phyloP scores from a whole-genome alignment of 75 land plant species.

The Picea glauca region DNA sequence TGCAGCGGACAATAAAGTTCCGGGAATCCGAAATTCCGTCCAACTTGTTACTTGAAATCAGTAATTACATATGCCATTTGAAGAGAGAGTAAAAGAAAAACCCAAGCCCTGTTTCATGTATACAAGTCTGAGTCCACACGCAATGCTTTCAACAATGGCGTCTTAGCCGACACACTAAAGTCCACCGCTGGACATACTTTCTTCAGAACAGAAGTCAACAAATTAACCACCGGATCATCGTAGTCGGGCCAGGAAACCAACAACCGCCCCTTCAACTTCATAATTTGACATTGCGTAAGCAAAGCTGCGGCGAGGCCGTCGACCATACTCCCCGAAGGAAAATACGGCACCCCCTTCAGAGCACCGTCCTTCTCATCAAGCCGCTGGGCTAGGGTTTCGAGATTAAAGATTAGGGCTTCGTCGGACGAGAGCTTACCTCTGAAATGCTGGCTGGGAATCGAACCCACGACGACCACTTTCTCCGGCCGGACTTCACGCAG shows the following conservation, averaged over 20 bases:
- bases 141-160: conserved; percentile 8
- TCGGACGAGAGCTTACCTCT: conserved; percentile 75
- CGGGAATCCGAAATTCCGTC: too few species aligned
- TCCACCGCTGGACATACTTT: conserved; percentile 18
- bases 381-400: conserved; percentile 65
- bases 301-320: conserved; percentile 82
- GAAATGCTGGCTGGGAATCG: conserved; percentile 55
- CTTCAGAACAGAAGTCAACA: conserved; percentile 33
- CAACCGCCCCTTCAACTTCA: conserved; percentile 49
- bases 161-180: background rate
- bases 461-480: conserved; percentile 54
- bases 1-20: too few species aligned
- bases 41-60: too few species aligned
- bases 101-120: conserved; percentile 19
- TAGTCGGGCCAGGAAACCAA: conserved; percentile 72
- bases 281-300: conserved; percentile 61
- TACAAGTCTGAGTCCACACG: conserved; percentile 46
- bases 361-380: conserved; percentile 1
- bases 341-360: conserved; percentile 43
- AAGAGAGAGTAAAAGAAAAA: too few species aligned
- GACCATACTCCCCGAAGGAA: conserved; percentile 86
- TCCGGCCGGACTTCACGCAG: conserved; percentile 54
- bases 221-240: conserved; percentile 23
- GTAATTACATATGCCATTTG: too few species aligned
- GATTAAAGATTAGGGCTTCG: conserved; percentile 59